Percentiles rank a stretch among this genome's conserved stretches.
phyloP scores from a whole-genome alignment of 495 filamentous ascomycete species.

The Annulohypoxylon nitens region DNA sequence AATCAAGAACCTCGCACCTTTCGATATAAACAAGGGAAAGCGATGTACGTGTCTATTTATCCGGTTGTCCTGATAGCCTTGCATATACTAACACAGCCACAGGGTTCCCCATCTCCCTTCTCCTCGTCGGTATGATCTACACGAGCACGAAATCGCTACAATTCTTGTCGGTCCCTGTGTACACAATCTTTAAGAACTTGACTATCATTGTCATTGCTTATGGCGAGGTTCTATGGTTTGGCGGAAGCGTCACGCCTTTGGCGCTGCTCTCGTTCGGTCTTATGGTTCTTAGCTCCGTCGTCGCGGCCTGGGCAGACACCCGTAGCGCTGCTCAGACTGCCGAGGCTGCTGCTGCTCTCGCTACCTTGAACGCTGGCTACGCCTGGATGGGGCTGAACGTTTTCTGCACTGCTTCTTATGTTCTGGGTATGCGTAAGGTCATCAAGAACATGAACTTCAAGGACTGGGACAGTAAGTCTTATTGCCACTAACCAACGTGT shows the following conservation, averaged over 20 bases:
- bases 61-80: neutral
- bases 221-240: constrained; percentile 99
- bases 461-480: constrained; percentile 94
- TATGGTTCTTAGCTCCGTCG: constrained; percentile 95
- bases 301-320: constrained; percentile 98
- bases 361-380: constrained; percentile 94
- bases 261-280: constrained; percentile 95
- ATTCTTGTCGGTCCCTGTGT: constrained; percentile 96
- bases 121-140: constrained; percentile 99
- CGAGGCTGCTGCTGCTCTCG: constrained; percentile 80
- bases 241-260: constrained; percentile 88
- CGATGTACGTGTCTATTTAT: constrained; percentile 74
- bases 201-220: constrained; percentile 99
- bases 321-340: constrained; percentile 76
- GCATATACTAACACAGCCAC: constrained; percentile 46
- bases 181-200: constrained; percentile 99
- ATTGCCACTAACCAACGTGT: neutral
- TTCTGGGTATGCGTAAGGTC: constrained; percentile 95
- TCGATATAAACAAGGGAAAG: constrained; percentile 88
- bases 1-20: constrained; percentile 87
- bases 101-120: constrained; percentile 98
- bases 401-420: constrained; percentile 90
- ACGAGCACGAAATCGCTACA: constrained; percentile 96
- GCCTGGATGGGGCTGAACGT: constrained; percentile 99
- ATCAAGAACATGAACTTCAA: constrained; percentile 99